Base-by-base conservation (phyloP, 2,329 filamentous ascomycete genomes). In the Acrodontium crateriforme region DNA sequence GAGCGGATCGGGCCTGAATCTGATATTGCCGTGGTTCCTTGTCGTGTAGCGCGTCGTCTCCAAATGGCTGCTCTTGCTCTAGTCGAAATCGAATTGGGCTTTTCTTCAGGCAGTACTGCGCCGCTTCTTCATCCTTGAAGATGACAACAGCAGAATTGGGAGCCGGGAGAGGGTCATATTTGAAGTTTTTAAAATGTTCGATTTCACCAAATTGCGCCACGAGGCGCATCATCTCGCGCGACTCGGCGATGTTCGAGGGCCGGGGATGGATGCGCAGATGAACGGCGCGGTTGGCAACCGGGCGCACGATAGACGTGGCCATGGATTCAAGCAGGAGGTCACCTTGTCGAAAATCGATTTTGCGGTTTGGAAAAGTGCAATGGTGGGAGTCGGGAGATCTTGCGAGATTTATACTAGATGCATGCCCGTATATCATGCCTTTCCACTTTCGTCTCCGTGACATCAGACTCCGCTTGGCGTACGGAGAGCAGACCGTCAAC, bases 121-220 rank as follows among this genome's bases (percentile, higher is more conserved):
- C 62, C 13, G 55, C 48, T 9, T 49, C 42, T 17, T 53, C 44
- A 19, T 56, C 48, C 29, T 53, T 50, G 46, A 56, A 67, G 30
- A 67, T 60, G 38, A 58, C 61, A 5, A 66, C 39, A 6, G 54
- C 53, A 6, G 55, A 43, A 32, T 62, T 61, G 24, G 56, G 56
- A 5, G 45, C 51, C 2, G 44, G 28, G 21, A 58, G 42, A 27
- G 54, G 49, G 30, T 66, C 61, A 41, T 64, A 61, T 51, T 62
- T 54, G 22, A 66, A 50, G 37, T 53, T 54, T 37, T 57, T 57
- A 49, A 55, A 67, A 37, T 57, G 56, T 36, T 55, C 55, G 24
- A 68, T 50, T 27, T 64, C 59, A 20, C 63, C 63, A 36, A 62
- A 67, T 28, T 54, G 51, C 35, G 62, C 56, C 29, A 66, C 44